These are phyloP conservation scores for Acmispon strigosus DNA, from an alignment of 306 rosid genomes.

Conservation along the genomic window DNA sequence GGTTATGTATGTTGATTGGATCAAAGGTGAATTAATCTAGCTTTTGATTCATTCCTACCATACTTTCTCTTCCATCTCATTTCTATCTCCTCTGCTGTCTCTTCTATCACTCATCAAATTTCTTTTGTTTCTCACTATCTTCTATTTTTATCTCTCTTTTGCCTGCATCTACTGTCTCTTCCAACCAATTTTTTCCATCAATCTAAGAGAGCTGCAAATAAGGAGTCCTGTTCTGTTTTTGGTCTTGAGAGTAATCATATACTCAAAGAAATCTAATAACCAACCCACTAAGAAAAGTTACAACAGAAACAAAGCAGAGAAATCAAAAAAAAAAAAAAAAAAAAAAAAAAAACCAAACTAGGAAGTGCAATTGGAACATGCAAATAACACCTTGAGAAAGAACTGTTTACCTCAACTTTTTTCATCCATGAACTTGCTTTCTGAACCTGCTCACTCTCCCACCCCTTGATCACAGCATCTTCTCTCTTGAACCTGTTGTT, in stretches of 20 bases:
- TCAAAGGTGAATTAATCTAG: neutral
- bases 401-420: constrained; percentile 63
- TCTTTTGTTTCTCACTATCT: too few relatives aligned
- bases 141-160: too few relatives aligned
- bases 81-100: too few relatives aligned
- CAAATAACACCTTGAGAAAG: neutral
- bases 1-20: neutral
- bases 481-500: constrained; percentile 92
- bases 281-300: neutral
- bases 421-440: constrained; percentile 84
- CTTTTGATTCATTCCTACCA: too few relatives aligned
- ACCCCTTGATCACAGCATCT: constrained; percentile 71
- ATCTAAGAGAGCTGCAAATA: neutral
- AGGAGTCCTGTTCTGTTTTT: neutral
- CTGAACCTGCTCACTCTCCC: constrained; percentile 82
- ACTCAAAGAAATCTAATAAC: neutral
- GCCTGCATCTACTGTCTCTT: too few relatives aligned
- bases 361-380: neutral
- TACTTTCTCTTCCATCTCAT: too few relatives aligned
- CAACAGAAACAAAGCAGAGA: neutral
- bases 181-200: neutral
- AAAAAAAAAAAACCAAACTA: neutral
- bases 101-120: too few relatives aligned
- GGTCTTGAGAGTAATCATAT: constrained; percentile 17
- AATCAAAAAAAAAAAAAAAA: too few relatives aligned